Percentiles rank a stretch among this genome's conserved stretches.
Evolutionary conservation across 306 rosid genomes (phyloP).

Genomic region (Potentilla sterilis): DNA sequence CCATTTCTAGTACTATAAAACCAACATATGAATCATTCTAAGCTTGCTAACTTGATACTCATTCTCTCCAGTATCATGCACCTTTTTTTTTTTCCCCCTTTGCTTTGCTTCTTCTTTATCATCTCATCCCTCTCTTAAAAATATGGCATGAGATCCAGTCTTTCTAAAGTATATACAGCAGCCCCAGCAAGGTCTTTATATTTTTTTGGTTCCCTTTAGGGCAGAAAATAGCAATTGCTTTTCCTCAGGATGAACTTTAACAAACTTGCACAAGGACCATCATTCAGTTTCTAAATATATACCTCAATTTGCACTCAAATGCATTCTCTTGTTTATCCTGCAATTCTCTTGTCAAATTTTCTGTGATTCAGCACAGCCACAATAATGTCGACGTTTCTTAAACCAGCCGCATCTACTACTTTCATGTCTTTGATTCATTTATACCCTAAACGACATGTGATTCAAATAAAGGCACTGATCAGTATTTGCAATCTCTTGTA

Average conservation of each 20-base stretch:
- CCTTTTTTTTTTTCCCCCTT: neutral
- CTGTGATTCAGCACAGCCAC: neutral
- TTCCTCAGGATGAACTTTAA: neutral
- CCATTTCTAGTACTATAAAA: neutral
- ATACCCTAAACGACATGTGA: conserved; percentile 17
- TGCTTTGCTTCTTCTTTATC: conserved; percentile 3
- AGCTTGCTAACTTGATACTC: conserved; percentile 46
- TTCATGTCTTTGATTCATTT: conserved; percentile 22
- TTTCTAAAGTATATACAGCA: neutral
- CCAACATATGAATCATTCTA: conserved; percentile 31
- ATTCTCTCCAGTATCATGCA: conserved; percentile 3
- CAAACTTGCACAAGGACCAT: neutral
- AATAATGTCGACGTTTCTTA: conserved; percentile 4
- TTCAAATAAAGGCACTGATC: conserved; percentile 16
- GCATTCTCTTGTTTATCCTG: neutral
- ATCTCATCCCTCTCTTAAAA: neutral
- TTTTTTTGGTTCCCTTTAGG: neutral
- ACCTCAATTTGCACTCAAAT: neutral
- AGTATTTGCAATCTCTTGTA: neutral
- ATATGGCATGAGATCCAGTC: neutral
- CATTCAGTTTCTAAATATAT: neutral
- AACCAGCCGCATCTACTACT: conserved; percentile 15
- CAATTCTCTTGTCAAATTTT: neutral
- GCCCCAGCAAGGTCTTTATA: neutral
- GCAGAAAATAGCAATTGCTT: neutral